Base-by-base conservation (phyloP, 2,329 filamentous ascomycete species). In the Corynespora cassiicola region DNA sequence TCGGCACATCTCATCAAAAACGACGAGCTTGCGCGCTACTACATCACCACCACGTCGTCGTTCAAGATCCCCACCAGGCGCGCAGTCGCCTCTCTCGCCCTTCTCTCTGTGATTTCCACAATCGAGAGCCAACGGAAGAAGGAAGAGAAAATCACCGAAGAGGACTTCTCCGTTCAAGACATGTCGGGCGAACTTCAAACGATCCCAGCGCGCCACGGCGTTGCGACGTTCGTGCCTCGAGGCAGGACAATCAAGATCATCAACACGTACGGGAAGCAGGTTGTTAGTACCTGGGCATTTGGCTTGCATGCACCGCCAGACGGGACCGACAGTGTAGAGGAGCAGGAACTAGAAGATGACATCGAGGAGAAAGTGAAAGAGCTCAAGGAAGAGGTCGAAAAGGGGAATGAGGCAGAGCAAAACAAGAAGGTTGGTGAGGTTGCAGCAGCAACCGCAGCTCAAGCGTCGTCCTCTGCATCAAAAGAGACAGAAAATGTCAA, bases 211-310 rank as follows among this genome's bases (percentile, higher is more conserved):
- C 66, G 73, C 34, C 73, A 76, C 62, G 74, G 74, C 46, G 72
- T 73, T 6, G 75, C 75, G 8, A 77, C 75, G 1, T 76, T 75
- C 40, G 74, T 77, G 39, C 74, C 75, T 4, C 64, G 69, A 15
- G 74, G 73, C 14, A 65, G 72, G 38, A 69, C 66, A 2, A 75
- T 77, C 58, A 76, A 76, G 54, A 72, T 77, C 26, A 68, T 76
- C 39, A 76, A 76, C 39, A 75, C 72, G 1, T 75, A 74, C 42
- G 75, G 74, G n/a, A 71, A 70, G 29, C 75, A 77, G 56, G 70
- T 75, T 7, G 65, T 76, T 16, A 74, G 74, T 40, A 74, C 71
- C 16, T 77, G 75, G 75, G 75, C 73, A 0, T 76, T 77, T 48
- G 71, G 71, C 2, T 48, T 77, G 21, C 67, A 68, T 7, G 61